Evolutionary conservation across 2,329 filamentous ascomycete genomes (phyloP), one percentile per base, ranked within the genome.

Genomic region (Fusarium sublunatum): DNA sequence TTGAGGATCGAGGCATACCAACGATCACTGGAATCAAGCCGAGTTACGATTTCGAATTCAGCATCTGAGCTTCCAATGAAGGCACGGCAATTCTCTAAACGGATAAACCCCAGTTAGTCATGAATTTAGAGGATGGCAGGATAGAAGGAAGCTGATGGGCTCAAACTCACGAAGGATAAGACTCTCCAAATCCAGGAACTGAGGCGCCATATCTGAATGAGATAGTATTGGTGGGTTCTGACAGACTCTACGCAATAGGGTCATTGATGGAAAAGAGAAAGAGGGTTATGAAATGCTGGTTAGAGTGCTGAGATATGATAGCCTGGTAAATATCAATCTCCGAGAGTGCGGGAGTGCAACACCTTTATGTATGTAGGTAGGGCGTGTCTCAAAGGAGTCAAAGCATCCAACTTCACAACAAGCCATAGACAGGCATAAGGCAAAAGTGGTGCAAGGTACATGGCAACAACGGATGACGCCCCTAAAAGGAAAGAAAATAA

Each of bases 1-100:
- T 70, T 69, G 44, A 74, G 43, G 32, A 73, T 58, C 34, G 67
- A 68, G 38, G 59, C 64, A 29, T 64, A 58, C 72, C 72, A 74
- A 29, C 59, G 59, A 31, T 61, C 64, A n/a, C 60, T 55, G 19
- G 50, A 35, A 32, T 70, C 67, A 44, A 70, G 52, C 41, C 68
- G 54, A 12, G 70, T 70, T 28, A 67, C 47, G 29, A 75, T 46
- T 12, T 70, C 55, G 46, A 74, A 45, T 10, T 62, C 35, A 19
- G 61, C 63, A 25, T 71, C 53, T 43, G 54, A 55, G 26, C 68
- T 44, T 28, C 51, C 72, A 25, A 69, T 43, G 34, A 72, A 63
- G 52, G 65, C 56, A 28, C 60, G 60, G 39, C 71, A 73, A 55
- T 75, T 75, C 39, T 57, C 72, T 75, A 19, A 11, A 25, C 12